Evolutionary conservation across 208 protist species (phyloP), one percentile per base, ranked within the genome.

Genomic region (Trypanosoma conorhini): DNA sequence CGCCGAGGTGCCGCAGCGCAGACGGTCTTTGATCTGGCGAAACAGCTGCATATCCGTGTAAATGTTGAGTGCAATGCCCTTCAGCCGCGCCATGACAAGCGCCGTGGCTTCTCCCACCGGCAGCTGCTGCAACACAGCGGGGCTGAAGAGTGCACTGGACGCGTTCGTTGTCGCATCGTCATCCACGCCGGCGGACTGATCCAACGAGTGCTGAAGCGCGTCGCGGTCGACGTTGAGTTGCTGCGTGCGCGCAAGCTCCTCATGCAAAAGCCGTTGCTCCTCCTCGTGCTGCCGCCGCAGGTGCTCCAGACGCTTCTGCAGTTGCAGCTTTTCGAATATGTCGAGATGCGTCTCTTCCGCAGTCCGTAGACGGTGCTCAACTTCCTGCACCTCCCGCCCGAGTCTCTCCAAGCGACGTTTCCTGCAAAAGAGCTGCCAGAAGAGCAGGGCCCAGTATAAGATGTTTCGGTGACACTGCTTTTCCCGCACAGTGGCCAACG

Each of bases 21-120:
- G 67, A 21, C 83, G 82, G 44, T 97, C 90, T 72, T 87, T 83
- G 9, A 95, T 82, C 55, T 90, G 79, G 1, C 88, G 82, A 52
- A 96, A 92, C 3, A 97, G 79, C 24, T 71, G 48, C 50, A 94
- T 83, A 67, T 97, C 93, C 12, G 90, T 92, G 81, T 92, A 95
- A 13, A 93, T 44, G 76, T 97, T 97, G 48, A 97, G 63, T 13
- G 90, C 85, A 57, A 83, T 88, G 12, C 85, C 93, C 71, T 97
- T 97, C 35, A 97, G 75, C 63, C 93, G 82, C 21, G 80, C 70
- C 79, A 97, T 88, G 21, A 97, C 79, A 70, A 94, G 85, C 24
- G 81, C 79, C 54, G 89, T 80, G 0, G 86, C 87, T 48, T 94
- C 86, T 19, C 64, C 63, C 38, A 80, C 24, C 35, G 86, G 78